Evolutionary conservation across 1,284 basidiomycete species (phyloP), one percentile per base, ranked within the genome.

Genomic region (Marasmius tenuissimus): DNA sequence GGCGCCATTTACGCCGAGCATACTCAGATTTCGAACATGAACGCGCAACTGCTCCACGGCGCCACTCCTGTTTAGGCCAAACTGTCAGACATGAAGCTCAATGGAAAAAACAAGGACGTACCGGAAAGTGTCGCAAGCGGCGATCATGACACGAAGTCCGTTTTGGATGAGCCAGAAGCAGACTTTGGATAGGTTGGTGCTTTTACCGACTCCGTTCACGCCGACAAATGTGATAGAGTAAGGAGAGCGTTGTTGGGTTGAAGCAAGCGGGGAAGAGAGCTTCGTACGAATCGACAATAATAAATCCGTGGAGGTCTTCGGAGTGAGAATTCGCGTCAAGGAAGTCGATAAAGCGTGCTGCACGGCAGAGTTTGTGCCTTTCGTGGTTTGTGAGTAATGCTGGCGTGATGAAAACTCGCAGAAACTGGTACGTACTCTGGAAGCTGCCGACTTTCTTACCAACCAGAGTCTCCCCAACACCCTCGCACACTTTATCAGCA

Each of bases 121-220:
- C 84, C 96, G 83, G 82, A 99, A 99, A 3, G 97, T 99, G 74
- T 99, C 97, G 72, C 97, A 99, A 11, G 97, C 97, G 33, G 97
- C 97, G 68, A 99, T 98, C 66, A 99, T 82, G 20, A 99, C 97
- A 35, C 92, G 84, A 48, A 97, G 76, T 9, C 91, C 90, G 71
- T 99, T 99, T 77, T 99, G 97, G 53, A 99, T 88, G 20, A 99
- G 82, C 97, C 97, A 99, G 79, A 99, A 99, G 76, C 95, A 97
- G 55, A 99, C 97, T 78, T 99, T 99, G 58, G 93, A 94, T 34
- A 99, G 78, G 74, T 98, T 99, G 4, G 97, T 99, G 68, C 95
- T 97, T 80, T 99, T 99, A 57, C 97, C 97, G 20, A 99, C 97
- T 22, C 97, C 97, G 72, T 99, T 99, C 57, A 99, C 97, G n/a